Evolutionary conservation across 2,329 filamentous ascomycete genomes (phyloP).

Genomic region (Hawksworthiomyces lignivorus): DNA sequence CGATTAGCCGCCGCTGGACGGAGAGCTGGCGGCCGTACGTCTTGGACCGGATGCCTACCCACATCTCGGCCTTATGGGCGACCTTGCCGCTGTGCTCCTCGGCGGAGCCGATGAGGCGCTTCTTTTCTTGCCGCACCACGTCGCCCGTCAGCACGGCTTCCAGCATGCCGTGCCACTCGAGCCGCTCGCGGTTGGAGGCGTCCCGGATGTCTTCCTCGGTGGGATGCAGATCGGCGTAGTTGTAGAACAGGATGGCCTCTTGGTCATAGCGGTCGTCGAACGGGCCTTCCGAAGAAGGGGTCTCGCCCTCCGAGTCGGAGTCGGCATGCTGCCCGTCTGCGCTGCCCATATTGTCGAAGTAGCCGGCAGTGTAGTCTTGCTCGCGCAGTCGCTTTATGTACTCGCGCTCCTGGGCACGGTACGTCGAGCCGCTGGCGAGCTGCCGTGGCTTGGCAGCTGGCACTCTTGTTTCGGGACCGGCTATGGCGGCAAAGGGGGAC

Average conservation of each 20-base stretch:
- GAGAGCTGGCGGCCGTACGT: constrained; percentile 76
- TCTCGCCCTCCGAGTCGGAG: constrained; percentile 85
- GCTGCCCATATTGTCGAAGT: constrained; percentile 62
- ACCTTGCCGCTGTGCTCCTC: constrained; percentile 50
- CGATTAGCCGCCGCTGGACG: constrained; percentile 78
- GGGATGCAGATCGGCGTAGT: constrained; percentile 80
- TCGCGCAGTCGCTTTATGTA: constrained; percentile 89
- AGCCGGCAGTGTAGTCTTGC: constrained; percentile 54
- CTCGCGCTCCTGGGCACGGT: constrained; percentile 79
- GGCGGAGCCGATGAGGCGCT: constrained; percentile 74
- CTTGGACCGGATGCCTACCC: constrained; percentile 80
- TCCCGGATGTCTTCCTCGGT: constrained; percentile 86
- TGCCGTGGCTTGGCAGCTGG: constrained; percentile 43
- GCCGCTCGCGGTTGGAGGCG: constrained; percentile 75
- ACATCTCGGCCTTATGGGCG: constrained; percentile 72
- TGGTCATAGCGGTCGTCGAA: constrained; percentile 86
- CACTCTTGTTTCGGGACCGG: constrained; percentile 29
- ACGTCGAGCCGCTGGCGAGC: constrained; percentile 39
- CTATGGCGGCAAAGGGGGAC: constrained; percentile 23
- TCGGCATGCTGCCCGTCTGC: constrained; percentile 59
- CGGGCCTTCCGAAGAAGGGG: constrained; percentile 73
- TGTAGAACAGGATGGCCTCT: constrained; percentile 87
- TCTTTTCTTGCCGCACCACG: constrained; percentile 97
- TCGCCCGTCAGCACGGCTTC: constrained; percentile 93
- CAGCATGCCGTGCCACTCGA: constrained; percentile 98